A percentile compares a stretch with the other conserved stretches of the same genome.
phyloP scores from a whole-genome alignment of 2,329 filamentous ascomycete genomes.

The Pseudogymnoascus sp. region DNA sequence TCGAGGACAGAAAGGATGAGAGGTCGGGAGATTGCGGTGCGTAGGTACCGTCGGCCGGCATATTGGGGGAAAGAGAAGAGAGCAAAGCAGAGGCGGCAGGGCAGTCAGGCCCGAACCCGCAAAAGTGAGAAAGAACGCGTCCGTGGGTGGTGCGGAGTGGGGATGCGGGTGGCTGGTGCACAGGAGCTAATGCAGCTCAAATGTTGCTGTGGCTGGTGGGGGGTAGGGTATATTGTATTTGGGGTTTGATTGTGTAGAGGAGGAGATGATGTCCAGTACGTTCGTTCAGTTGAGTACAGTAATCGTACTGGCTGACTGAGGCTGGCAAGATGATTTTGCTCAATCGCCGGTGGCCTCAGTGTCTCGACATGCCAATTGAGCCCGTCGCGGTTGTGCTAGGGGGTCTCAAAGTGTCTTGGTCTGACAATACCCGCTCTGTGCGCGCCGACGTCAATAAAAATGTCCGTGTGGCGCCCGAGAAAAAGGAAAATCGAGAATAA shows the following conservation, averaged over 20 bases:
- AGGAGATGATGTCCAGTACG: too few relatives aligned
- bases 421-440: neutral
- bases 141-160: constrained; percentile 1
- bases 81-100: neutral
- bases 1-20: constrained; percentile 23
- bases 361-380: neutral
- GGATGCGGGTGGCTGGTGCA: constrained; percentile 2
- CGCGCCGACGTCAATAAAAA: neutral
- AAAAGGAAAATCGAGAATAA: neutral
- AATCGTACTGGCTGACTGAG: neutral
- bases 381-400: neutral
- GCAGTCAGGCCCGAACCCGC: neutral
- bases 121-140: constrained; percentile 8
- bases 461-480: neutral
- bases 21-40: constrained; percentile 28
- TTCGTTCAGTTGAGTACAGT: neutral
- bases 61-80: neutral
- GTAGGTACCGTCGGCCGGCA: constrained; percentile 23
- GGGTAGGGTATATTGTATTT: neutral
- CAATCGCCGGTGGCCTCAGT: neutral
- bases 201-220: neutral
- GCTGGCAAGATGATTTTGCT: neutral
- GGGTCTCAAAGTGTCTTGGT: neutral
- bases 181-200: neutral
- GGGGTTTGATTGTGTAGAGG: neutral